Conservation (phyloP, 2,329 filamentous ascomycete genomes). For the Drechslerella dactyloides region DNA sequence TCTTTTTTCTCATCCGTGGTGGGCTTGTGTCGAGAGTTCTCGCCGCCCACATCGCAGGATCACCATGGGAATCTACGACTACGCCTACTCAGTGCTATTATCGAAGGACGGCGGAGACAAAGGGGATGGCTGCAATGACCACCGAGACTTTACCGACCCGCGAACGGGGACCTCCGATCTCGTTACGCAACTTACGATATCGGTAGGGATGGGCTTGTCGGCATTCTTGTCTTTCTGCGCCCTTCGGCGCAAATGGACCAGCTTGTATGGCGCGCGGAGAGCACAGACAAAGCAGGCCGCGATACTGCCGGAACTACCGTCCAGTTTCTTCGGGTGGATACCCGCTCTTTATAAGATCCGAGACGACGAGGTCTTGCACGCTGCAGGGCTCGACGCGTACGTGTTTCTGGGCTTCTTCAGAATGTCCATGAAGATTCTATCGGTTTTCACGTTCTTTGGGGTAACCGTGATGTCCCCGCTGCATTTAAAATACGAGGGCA, state of each 20-base stretch:
- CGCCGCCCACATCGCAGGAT: not conserved
- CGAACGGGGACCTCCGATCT: slow-evolving; percentile 58
- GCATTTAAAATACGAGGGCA: slow-evolving; percentile 69
- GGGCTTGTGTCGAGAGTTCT: slow-evolving; percentile 4
- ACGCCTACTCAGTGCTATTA: slow-evolving; percentile 49
- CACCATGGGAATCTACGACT: slow-evolving; percentile 45
- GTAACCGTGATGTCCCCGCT: slow-evolving; percentile 82
- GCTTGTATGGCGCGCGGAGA: slow-evolving; percentile 87
- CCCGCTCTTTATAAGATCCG: slow-evolving; percentile 80
- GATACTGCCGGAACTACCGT: slow-evolving; percentile 76
- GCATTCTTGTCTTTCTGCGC: slow-evolving; percentile 81
- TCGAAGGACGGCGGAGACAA: slow-evolving; percentile 27
- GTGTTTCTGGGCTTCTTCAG: slow-evolving; percentile 94
- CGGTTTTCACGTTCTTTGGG: slow-evolving; percentile 80
- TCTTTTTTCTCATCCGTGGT: slow-evolving; percentile 4
- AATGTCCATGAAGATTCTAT: slow-evolving; percentile 85
- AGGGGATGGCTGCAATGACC: slow-evolving; percentile 23
- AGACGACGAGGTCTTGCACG: slow-evolving; percentile 86
- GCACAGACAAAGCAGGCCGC: slow-evolving; percentile 68
- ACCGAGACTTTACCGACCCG: slow-evolving; percentile 57
- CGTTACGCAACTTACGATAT: slow-evolving; percentile 72
- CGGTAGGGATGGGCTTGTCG: slow-evolving; percentile 70
- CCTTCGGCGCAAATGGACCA: slow-evolving; percentile 87
- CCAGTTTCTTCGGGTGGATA: slow-evolving; percentile 92
- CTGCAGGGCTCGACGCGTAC: slow-evolving; percentile 91